phyloP scores from a whole-genome alignment of 495 filamentous ascomycete genomes.

The Penicillium coprophilum region DNA sequence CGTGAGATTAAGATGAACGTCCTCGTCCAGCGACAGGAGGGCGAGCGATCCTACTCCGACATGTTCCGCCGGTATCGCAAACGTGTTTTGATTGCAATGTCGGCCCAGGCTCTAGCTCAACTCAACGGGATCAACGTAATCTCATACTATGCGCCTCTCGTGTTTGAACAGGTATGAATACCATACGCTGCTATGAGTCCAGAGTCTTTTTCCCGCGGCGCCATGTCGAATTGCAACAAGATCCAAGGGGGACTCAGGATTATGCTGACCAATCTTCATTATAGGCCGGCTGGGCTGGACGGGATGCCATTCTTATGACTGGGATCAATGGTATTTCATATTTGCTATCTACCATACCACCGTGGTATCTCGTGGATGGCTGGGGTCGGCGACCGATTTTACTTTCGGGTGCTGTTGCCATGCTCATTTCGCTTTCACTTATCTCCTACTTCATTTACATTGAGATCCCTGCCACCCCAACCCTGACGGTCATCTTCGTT shows the following conservation, averaged over 20 bases:
- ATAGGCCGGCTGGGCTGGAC: slow-evolving; percentile 81
- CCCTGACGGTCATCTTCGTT: slow-evolving; percentile 86
- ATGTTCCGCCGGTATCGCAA: slow-evolving; percentile 94
- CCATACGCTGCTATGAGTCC: not conserved
- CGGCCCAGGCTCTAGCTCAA: slow-evolving; percentile 91
- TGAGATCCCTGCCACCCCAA: slow-evolving; percentile 72
- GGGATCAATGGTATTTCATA: slow-evolving; percentile 95
- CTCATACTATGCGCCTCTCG: slow-evolving; percentile 94
- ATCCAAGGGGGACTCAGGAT: not conserved
- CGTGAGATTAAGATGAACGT: slow-evolving; percentile 99
- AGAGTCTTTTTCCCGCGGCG: too few species aligned
- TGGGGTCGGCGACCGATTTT: slow-evolving; percentile 91
- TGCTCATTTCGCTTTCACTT: slow-evolving; percentile 84
- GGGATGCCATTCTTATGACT: slow-evolving; percentile 92
- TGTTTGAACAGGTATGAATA: slow-evolving; percentile 70
- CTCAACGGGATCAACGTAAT: slow-evolving; percentile 99
- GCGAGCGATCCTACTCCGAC: slow-evolving; percentile 84
- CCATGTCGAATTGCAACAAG: too few species aligned
- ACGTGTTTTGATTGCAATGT: slow-evolving; percentile 98
- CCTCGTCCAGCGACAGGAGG: slow-evolving; percentile 86
- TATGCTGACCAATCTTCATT: slow-evolving; percentile 2
- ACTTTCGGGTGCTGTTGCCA: slow-evolving; percentile 84
- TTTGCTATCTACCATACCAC: slow-evolving; percentile 84
- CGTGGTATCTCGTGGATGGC: slow-evolving; percentile 94
- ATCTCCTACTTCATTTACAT: slow-evolving; percentile 97